A percentile compares a stretch with the other conserved stretches of the same genome.
Evolutionary conservation across 371 early-diverging fungal species (phyloP).

Genomic region (Nematocida sp.): DNA sequence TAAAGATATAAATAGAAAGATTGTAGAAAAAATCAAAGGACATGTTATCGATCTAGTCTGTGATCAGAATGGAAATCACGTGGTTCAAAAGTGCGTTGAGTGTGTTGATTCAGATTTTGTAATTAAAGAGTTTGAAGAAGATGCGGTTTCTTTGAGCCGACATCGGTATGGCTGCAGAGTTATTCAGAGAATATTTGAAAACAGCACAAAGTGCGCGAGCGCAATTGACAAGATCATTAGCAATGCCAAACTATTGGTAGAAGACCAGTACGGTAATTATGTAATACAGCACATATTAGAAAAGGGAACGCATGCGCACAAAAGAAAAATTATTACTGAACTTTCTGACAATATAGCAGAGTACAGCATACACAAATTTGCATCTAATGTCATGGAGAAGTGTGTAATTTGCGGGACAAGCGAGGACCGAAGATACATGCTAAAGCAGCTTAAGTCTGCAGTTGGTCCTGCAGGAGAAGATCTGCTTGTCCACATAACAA

Average conservation of each 20-base stretch:
- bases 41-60: constrained; percentile 90
- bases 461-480: constrained; percentile 72
- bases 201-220: constrained; percentile 70
- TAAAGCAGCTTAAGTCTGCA: constrained; percentile 76
- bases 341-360: constrained; percentile 71
- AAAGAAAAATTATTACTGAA: constrained; percentile 76
- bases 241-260: constrained; percentile 81
- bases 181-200: constrained; percentile 97
- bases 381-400: constrained; percentile 89
- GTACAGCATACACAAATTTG: constrained; percentile 87
- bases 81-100: constrained; percentile 98
- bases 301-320: constrained; percentile 74
- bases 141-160: constrained; percentile 86
- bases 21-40: constrained; percentile 85
- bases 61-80: constrained; percentile 99
- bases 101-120: constrained; percentile 73
- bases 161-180: constrained; percentile 99
- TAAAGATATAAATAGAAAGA: constrained; percentile 73
- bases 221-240: constrained; percentile 70
- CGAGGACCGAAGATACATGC: constrained; percentile 75
- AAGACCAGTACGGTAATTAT: constrained; percentile 99
- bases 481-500: constrained; percentile 82
- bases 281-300: constrained; percentile 97
- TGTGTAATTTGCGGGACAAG: constrained; percentile 73
- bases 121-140: constrained; percentile 89